Evolutionary conservation across 495 filamentous ascomycete genomes (phyloP).

Genomic region (Cryomyces minteri): DNA sequence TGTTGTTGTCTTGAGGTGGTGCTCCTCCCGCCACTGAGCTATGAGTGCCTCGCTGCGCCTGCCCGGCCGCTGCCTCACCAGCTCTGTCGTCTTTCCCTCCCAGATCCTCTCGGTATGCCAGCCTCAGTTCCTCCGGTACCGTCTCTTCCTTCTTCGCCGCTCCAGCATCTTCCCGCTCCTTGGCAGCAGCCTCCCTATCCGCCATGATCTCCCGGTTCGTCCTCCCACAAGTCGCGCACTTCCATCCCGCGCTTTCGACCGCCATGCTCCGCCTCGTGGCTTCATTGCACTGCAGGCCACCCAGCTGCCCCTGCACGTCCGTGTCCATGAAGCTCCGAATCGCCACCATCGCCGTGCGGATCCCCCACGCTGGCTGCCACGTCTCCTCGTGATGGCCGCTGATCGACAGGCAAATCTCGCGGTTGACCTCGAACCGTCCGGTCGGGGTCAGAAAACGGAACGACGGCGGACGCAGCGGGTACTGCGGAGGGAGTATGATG

Average conservation of each 20-base stretch:
- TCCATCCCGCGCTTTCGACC: conserved; percentile 36
- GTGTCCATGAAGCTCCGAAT: conserved; percentile 59
- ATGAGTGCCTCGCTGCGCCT: background rate
- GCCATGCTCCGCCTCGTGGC: conserved; percentile 47
- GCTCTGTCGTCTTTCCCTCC: conserved; percentile 20
- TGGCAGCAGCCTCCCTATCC: conserved; percentile 21
- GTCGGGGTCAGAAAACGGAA: conserved; percentile 90
- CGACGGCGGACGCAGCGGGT: conserved; percentile 74
- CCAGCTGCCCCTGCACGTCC: conserved; percentile 61
- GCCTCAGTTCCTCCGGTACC: conserved; percentile 28
- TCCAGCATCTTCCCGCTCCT: conserved; percentile 16
- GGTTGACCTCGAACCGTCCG: conserved; percentile 88
- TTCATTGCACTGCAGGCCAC: conserved; percentile 59
- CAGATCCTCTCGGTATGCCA: conserved; percentile 28
- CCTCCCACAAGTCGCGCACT: conserved; percentile 44
- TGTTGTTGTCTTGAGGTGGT: background rate
- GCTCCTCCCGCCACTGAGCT: background rate
- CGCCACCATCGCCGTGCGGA: conserved; percentile 59
- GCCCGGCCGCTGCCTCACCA: background rate
- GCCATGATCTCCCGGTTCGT: conserved; percentile 54
- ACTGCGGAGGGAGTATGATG: conserved; percentile 73
- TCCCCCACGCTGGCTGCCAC: conserved; percentile 96
- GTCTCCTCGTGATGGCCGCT: conserved; percentile 92
- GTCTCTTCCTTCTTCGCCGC: conserved; percentile 16
- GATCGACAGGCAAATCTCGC: conserved; percentile 91